These are phyloP conservation scores for Aureobasidium uvarum DNA, from an alignment of 2,329 filamentous ascomycete genomes.

Conservation along the genomic window DNA sequence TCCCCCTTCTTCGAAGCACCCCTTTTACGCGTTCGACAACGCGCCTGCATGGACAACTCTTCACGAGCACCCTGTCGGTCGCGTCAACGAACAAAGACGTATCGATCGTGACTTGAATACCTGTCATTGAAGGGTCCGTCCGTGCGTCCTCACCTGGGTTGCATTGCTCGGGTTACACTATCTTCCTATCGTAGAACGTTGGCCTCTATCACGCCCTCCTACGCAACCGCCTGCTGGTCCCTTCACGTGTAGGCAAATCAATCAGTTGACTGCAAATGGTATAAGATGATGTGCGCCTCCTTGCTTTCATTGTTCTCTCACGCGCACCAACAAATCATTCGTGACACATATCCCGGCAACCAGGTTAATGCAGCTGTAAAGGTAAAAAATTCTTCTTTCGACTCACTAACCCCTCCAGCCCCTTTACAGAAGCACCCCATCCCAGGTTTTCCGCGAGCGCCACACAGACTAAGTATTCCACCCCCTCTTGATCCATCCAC, in stretches of 20 bases:
- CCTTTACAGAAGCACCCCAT: constrained; percentile 24
- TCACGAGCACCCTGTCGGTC: constrained; percentile 12
- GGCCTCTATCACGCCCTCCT: constrained; percentile 22
- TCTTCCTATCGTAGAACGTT: constrained; percentile 24
- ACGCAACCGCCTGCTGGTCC: constrained; percentile 10
- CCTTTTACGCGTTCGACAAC: constrained; percentile 26
- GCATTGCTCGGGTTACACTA: constrained; percentile 27
- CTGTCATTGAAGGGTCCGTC: constrained; percentile 17
- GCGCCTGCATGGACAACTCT: constrained; percentile 24
- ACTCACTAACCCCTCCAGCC: constrained; percentile 25
- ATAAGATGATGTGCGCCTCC: constrained; percentile 19
- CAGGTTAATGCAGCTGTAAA: constrained; percentile 26
- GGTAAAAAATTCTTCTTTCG: constrained; percentile 17
- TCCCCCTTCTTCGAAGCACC: neutral
- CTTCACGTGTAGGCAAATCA: neutral
- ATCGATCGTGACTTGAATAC: constrained; percentile 13
- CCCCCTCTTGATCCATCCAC: constrained; percentile 20
- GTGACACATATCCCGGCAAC: constrained; percentile 24
- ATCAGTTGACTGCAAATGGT: constrained; percentile 1
- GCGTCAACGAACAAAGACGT: constrained; percentile 18
- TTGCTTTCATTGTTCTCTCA: constrained; percentile 25
- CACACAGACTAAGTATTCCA: constrained; percentile 25
- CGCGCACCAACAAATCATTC: constrained; percentile 22
- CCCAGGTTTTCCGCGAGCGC: constrained; percentile 19
- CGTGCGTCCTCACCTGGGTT: constrained; percentile 25